phyloP scores from a whole-genome alignment of 192 early-diverging fungal species.

The Coemansia furcata region DNA sequence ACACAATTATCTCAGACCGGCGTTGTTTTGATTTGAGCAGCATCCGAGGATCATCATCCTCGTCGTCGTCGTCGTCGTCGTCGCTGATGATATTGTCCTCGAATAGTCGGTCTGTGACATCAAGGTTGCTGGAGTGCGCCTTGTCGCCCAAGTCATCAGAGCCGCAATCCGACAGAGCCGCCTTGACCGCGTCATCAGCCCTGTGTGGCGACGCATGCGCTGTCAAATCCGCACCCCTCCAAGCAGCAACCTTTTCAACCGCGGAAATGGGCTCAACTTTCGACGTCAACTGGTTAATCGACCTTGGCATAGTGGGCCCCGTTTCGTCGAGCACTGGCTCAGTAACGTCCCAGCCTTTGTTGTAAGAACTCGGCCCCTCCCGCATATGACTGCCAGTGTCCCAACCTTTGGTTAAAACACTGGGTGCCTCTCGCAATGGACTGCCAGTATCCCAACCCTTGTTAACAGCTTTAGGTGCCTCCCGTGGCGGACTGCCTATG shows the following conservation, averaged over 20 bases:
- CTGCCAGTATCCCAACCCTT: background rate
- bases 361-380: background rate
- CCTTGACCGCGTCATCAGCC: background rate
- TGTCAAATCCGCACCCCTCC: background rate
- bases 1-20: background rate
- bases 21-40: conserved; percentile 9
- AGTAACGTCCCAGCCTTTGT: background rate
- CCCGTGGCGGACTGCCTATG: background rate
- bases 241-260: conserved; percentile 24
- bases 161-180: background rate
- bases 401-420: background rate
- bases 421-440: background rate
- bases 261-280: background rate
- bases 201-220: background rate
- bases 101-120: background rate
- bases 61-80: conserved; percentile 22
- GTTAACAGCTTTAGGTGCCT: background rate
- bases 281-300: conserved; percentile 18
- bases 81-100: background rate
- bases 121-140: background rate
- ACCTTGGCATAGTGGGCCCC: conserved; percentile 26
- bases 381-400: background rate
- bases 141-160: background rate
- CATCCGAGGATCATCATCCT: conserved; percentile 1
- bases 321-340: background rate